Percentiles rank a stretch among this genome's conserved stretches.
phyloP scores from a whole-genome alignment of 2,329 filamentous ascomycete genomes.

The Fusarium sp. region DNA sequence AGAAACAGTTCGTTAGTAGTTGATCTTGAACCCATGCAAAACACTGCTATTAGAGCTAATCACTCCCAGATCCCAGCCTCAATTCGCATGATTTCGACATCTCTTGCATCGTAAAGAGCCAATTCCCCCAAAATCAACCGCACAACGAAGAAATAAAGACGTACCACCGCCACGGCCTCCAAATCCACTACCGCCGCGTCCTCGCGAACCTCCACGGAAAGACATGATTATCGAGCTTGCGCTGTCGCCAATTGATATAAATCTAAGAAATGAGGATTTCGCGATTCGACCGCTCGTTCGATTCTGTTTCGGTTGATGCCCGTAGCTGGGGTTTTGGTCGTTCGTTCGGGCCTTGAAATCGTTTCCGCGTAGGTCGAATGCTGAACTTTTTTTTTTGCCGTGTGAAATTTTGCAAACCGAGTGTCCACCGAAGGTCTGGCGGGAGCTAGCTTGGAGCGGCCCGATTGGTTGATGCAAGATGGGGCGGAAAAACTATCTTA shows the following conservation, averaged over 20 bases:
- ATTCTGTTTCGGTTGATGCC: not conserved
- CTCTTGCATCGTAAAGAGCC: not conserved
- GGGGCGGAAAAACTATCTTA: constrained; percentile 34
- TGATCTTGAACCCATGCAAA: not conserved
- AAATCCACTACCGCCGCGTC: constrained; percentile 48
- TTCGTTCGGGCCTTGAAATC: constrained; percentile 16
- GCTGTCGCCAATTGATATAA: constrained; percentile 17
- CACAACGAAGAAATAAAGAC: constrained; percentile 11
- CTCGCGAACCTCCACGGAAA: constrained; percentile 52
- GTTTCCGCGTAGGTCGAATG: constrained; percentile 28
- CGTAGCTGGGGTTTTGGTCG: constrained; percentile 10
- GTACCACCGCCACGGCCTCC: constrained; percentile 51
- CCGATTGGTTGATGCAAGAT: constrained; percentile 27
- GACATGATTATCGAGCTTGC: constrained; percentile 46
- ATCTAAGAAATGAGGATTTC: not conserved
- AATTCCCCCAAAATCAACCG: not conserved
- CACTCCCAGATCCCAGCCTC: not conserved
- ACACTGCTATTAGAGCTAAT: not conserved
- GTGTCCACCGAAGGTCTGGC: constrained; percentile 29
- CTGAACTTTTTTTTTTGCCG: constrained; percentile 39
- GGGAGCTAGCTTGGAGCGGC: constrained; percentile 33
- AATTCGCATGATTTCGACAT: not conserved
- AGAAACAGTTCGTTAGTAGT: constrained; percentile 27
- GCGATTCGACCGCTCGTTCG: constrained; percentile 20
- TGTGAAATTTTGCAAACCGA: constrained; percentile 46